These are phyloP conservation scores for Fusarium anthophilum DNA, from an alignment of 2,329 filamentous ascomycete species.

Conservation along the genomic window DNA sequence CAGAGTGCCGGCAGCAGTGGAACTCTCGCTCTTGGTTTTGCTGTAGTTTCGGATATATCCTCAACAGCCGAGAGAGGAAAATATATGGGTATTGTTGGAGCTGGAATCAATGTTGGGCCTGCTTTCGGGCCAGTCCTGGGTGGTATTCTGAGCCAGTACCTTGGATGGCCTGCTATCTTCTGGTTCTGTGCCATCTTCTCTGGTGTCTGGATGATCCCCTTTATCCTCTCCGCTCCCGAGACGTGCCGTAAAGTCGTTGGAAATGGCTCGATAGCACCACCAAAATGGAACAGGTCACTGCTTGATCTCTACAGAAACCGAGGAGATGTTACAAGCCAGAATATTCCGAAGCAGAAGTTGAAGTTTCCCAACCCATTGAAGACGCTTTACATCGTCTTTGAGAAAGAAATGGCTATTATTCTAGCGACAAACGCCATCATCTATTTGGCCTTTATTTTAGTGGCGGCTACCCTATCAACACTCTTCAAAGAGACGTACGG, in stretches of 20 bases:
- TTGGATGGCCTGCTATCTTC: conserved; percentile 75
- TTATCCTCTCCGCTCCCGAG: conserved; percentile 66
- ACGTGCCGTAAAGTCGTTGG: conserved; percentile 68
- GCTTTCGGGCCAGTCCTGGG: conserved; percentile 69
- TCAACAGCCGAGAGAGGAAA: conserved; percentile 75
- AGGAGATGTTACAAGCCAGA: conserved; percentile 47
- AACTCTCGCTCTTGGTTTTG: conserved; percentile 75
- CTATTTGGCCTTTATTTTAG: conserved; percentile 65
- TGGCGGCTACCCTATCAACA: conserved; percentile 62
- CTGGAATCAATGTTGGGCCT: conserved; percentile 65
- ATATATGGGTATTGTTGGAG: conserved; percentile 75
- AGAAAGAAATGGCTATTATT: conserved; percentile 67
- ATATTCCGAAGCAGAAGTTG: conserved; percentile 53
- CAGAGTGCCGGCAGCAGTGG: conserved; percentile 73
- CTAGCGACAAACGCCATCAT: conserved; percentile 63
- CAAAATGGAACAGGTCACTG: conserved; percentile 66
- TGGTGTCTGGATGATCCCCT: conserved; percentile 61
- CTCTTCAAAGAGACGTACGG: conserved; percentile 62
- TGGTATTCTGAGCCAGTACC: conserved; percentile 68
- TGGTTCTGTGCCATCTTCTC: conserved; percentile 72
- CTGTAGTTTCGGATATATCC: conserved; percentile 76
- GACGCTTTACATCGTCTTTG: conserved; percentile 61
- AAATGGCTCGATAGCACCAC: conserved; percentile 68
- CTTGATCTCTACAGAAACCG: conserved; percentile 58
- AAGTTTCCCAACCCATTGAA: conserved; percentile 67